phyloP scores from a whole-genome alignment of 306 rosid species.

The Quercus dentata region DNA sequence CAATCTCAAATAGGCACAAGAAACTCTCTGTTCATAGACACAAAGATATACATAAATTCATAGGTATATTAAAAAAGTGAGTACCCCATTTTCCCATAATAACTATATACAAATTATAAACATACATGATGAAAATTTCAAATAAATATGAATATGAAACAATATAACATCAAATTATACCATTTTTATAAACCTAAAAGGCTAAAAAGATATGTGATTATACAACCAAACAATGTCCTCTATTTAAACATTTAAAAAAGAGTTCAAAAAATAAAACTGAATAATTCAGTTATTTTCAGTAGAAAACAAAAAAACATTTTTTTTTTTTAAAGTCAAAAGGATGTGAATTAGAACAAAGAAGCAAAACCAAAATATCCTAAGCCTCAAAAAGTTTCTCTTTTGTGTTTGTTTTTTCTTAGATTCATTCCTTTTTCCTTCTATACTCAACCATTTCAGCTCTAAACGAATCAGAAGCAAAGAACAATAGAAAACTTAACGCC shows the following conservation, averaged over 20 bases:
- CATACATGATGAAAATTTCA: background rate
- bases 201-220: background rate
- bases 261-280: background rate
- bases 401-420: background rate
- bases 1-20: slow-evolving; percentile 1
- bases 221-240: background rate
- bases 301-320: background rate
- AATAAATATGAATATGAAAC: background rate
- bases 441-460: background rate
- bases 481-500: slow-evolving; percentile 1
- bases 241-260: background rate
- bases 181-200: background rate
- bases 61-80: background rate
- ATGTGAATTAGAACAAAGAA: background rate
- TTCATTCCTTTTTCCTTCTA: background rate
- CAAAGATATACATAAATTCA: background rate
- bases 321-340: no score
- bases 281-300: background rate
- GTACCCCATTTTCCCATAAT: no score
- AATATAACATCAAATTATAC: background rate
- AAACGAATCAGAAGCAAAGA: background rate
- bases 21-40: background rate
- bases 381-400: background rate
- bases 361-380: background rate
- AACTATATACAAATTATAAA: background rate